Conservation (phyloP, 495 filamentous ascomycete genomes). For the Amniculicola lignicola region DNA sequence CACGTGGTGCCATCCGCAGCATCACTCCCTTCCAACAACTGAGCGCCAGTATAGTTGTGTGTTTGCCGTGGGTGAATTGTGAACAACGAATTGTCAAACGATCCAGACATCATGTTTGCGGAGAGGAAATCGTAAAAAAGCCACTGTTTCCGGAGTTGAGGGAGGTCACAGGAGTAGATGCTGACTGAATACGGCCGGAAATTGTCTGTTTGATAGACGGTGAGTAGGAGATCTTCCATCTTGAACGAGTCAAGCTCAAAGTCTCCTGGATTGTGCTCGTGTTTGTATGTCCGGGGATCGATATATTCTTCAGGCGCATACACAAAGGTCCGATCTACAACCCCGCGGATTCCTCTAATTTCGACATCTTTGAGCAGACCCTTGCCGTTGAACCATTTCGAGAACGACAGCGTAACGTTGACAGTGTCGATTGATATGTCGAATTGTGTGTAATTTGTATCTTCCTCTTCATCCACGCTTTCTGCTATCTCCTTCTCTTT, state of each 20-base stretch:
- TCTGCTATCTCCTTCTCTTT: conserved; percentile 47
- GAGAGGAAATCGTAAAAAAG: conserved; percentile 96
- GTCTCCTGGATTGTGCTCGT: conserved; percentile 85
- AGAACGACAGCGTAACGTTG: conserved; percentile 94
- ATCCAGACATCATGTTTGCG: conserved; percentile 92
- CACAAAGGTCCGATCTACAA: conserved; percentile 83
- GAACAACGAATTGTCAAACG: conserved; percentile 92
- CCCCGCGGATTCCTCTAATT: conserved; percentile 92
- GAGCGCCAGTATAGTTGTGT: conserved; percentile 63
- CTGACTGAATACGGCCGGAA: conserved; percentile 94
- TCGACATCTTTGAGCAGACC: conserved; percentile 88
- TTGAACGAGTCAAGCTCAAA: conserved; percentile 97
- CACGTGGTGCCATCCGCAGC: conserved; percentile 57
- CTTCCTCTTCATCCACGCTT: conserved; percentile 64
- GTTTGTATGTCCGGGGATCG: conserved; percentile 82
- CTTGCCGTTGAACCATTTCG: conserved; percentile 97
- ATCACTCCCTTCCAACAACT: conserved; percentile 52
- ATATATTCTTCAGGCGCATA: conserved; percentile 64
- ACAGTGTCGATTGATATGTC: conserved; percentile 92
- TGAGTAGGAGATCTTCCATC: conserved; percentile 88
- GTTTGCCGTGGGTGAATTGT: conserved; percentile 93
- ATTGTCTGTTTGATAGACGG: conserved; percentile 81
- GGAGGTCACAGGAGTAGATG: conserved; percentile 91
- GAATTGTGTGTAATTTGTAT: conserved; percentile 96
- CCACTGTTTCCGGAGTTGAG: conserved; percentile 90